These are phyloP conservation scores for Diversispora eburnea DNA, from an alignment of 192 early-diverging fungal species.

Conservation along the genomic window DNA sequence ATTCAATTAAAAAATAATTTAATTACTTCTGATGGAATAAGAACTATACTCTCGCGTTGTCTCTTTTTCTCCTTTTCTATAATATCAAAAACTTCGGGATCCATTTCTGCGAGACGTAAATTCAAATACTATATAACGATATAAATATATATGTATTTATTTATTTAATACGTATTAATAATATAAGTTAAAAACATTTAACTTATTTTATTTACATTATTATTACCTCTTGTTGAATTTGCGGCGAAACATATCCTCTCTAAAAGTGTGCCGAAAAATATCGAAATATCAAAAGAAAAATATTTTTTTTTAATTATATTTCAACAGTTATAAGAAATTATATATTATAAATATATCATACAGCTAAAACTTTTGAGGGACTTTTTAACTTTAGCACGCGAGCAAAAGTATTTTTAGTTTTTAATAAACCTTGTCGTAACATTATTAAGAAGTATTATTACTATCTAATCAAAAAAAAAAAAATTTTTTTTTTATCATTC, in stretches of 20 bases:
- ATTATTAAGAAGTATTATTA: too few relatives aligned
- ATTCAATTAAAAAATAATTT: neutral
- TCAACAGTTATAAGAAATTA: too few relatives aligned
- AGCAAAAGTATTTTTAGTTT: too few relatives aligned
- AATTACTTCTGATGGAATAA: constrained; percentile 92
- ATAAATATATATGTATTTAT: neutral
- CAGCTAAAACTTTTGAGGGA: too few relatives aligned
- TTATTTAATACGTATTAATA: neutral
- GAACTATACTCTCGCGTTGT: constrained; percentile 86
- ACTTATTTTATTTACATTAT: neutral
- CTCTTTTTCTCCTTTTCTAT: constrained; percentile 94
- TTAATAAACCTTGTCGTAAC: too few relatives aligned
- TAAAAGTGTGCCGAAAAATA: neutral
- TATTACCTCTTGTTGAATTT: constrained; percentile 26
- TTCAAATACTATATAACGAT: constrained; percentile 61
- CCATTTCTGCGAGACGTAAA: constrained; percentile 65
- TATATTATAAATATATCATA: too few relatives aligned
- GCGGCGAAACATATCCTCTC: constrained; percentile 10
- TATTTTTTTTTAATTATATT: too few relatives aligned
- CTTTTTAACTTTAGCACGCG: too few relatives aligned
- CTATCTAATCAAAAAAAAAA: too few relatives aligned
- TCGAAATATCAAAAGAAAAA: too few relatives aligned
- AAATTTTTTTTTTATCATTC: too few relatives aligned
- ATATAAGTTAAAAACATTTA: neutral
- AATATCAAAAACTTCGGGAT: constrained; percentile 91